Evolutionary conservation across 495 filamentous ascomycete species (phyloP).

Genomic region (Sordaria brevicollis): DNA sequence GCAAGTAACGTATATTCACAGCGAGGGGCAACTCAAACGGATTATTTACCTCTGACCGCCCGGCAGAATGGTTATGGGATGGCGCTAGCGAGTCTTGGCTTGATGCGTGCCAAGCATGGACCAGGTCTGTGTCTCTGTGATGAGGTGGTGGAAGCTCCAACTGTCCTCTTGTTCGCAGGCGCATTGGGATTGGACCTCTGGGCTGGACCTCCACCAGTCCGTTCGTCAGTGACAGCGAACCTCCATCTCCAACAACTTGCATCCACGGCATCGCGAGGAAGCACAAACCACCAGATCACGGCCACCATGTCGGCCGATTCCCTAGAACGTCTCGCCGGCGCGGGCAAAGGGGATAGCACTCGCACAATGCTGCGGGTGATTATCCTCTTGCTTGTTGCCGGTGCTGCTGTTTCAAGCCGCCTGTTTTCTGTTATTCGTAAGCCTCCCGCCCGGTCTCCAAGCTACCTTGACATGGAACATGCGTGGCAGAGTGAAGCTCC

Average conservation of each 20-base stretch:
- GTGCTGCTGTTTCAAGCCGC: constrained; percentile 83
- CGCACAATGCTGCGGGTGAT: constrained; percentile 80
- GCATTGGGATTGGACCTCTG: background rate
- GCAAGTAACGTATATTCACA: background rate
- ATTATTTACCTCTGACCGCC: constrained; percentile 1
- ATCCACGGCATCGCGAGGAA: constrained; percentile 22
- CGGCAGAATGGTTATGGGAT: constrained; percentile 8
- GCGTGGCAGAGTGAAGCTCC: background rate
- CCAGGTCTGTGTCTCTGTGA: background rate
- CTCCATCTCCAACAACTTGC: constrained; percentile 13
- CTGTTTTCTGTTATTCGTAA: constrained; percentile 96
- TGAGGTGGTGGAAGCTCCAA: constrained; percentile 26
- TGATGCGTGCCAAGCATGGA: constrained; percentile 16
- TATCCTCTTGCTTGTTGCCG: constrained; percentile 88
- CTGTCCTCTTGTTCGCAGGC: constrained; percentile 25
- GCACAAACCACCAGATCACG: constrained; percentile 15
- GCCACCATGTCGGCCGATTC: constrained; percentile 30
- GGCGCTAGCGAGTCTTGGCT: constrained; percentile 6
- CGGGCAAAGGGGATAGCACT: constrained; percentile 51
- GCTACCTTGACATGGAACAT: background rate
- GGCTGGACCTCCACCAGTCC: background rate
- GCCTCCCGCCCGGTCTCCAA: constrained; percentile 23
- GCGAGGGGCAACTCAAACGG: background rate
- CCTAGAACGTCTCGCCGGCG: constrained; percentile 29
- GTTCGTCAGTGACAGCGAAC: background rate